Evolutionary conservation across 306 rosid genomes (phyloP).

Genomic region (Castanea mollissima): DNA sequence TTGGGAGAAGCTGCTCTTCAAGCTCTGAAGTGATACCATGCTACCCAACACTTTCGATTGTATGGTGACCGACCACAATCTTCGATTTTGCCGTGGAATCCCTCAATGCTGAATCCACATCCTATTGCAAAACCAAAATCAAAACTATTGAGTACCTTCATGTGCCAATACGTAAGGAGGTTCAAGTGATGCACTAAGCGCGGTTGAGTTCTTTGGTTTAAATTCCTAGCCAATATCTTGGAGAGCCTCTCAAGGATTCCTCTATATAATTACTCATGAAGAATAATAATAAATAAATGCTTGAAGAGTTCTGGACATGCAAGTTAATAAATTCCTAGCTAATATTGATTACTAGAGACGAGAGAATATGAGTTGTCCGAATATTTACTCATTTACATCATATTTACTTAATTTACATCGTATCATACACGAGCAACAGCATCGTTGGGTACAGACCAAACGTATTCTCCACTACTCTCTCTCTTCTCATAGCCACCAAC

Average conservation of each 20-base stretch:
- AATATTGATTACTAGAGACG: neutral
- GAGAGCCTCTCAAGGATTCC: too few species aligned
- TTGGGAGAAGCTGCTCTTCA: slow-evolving; percentile 54
- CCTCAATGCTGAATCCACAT: slow-evolving; percentile 43
- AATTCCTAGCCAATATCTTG: too few species aligned
- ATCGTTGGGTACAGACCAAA: slow-evolving; percentile 83
- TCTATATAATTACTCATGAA: too few species aligned
- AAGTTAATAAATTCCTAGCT: neutral
- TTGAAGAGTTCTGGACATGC: too few species aligned
- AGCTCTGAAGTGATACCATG: slow-evolving; percentile 74
- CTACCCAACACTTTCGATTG: slow-evolving; percentile 56
- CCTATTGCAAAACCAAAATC: slow-evolving; percentile 21
- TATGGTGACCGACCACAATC: slow-evolving; percentile 81
- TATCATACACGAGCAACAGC: slow-evolving; percentile 74
- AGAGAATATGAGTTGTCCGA: neutral
- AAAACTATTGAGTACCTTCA: too few species aligned
- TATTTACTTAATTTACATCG: too few species aligned
- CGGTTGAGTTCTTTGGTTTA: too few species aligned
- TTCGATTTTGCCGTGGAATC: slow-evolving; percentile 74
- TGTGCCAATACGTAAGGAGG: too few species aligned
- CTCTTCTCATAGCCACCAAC: slow-evolving; percentile 80
- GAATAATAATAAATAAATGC: too few species aligned
- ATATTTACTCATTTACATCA: too few species aligned
- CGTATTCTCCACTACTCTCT: slow-evolving; percentile 84
- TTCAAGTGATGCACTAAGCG: too few species aligned